Evolutionary conservation across 331 rosid species (phyloP).

Genomic region (Malus hybrid): DNA sequence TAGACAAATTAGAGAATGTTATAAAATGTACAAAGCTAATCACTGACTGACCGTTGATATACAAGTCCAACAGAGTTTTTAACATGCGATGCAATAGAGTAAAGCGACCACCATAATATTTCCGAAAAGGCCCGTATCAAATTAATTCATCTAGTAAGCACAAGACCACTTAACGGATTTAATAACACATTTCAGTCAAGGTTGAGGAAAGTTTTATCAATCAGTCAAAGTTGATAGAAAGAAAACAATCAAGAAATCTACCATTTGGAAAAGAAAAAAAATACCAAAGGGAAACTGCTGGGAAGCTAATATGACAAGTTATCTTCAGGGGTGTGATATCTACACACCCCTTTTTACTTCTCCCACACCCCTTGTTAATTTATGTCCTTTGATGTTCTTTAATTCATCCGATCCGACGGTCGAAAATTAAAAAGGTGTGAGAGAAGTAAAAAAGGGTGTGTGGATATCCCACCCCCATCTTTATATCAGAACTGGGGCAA

Average conservation of each 20-base stretch:
- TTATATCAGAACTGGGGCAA: background rate
- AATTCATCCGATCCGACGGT: no score
- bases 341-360: no score
- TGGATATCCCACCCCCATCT: no score
- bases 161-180: background rate
- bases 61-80: background rate
- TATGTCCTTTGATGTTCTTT: no score
- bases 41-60: background rate
- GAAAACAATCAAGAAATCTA: background rate
- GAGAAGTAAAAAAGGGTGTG: no score
- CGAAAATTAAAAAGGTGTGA: no score
- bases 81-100: background rate
- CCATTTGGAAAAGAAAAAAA: background rate
- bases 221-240: background rate
- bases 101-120: background rate
- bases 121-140: background rate
- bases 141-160: background rate
- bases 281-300: background rate
- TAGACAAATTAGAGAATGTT: conserved; percentile 2
- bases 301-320: background rate
- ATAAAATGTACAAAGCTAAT: background rate
- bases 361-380: no score
- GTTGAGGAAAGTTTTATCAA: background rate
- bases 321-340: no score
- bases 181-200: background rate